Evolutionary conservation across 768 basidiomycete genomes (phyloP), one percentile per base, ranked within the genome.

Genomic region (Royoungia palumana): DNA sequence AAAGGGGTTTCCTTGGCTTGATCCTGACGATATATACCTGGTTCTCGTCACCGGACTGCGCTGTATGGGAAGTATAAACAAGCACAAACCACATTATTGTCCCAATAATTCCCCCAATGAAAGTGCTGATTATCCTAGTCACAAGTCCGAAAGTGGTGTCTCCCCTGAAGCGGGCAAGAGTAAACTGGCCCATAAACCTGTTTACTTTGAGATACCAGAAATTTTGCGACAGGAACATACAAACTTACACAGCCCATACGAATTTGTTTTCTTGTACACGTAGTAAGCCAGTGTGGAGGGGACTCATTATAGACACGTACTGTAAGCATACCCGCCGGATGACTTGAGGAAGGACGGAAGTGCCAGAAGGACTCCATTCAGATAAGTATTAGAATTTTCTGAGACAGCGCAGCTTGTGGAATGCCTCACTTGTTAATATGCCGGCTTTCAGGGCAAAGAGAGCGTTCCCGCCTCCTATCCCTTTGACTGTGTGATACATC

Each of bases 151-250:
- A 85, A 0, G 79, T 75, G 0, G 87, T 91, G 44, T 91, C 88
- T 1, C 87, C 88, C 37, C 83, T 75, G 59, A 87, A 89, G 16
- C 87, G 78, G 9, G 83, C 71, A 0, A 87, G 64, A 0, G 85
- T 85, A 6, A 88, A 69, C 57, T 89, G 88, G 0, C 79, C 86
- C 83, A 89, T 88, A 59, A 89, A 75, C 16, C 83, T 87, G 47
- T 16, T 2, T 22, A 27, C 12, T 5, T 41, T 54, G 25, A 51
- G 46, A 36, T 25, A 47, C 35, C 16, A 28, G 17, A 30, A n/a
- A 21, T 5, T 17, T 32, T 16, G 24, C 10, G 19, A 46, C 8
- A 4, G 1, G 46, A 24, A 34, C 9, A 41, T 6, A 44, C n/a
- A 34, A 24, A 49, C 79, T 59, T 47, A 87, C 82, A 88, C 74